phyloP scores from a whole-genome alignment of 2,329 filamentous ascomycete genomes.

The Hymenoscyphus infarciens region DNA sequence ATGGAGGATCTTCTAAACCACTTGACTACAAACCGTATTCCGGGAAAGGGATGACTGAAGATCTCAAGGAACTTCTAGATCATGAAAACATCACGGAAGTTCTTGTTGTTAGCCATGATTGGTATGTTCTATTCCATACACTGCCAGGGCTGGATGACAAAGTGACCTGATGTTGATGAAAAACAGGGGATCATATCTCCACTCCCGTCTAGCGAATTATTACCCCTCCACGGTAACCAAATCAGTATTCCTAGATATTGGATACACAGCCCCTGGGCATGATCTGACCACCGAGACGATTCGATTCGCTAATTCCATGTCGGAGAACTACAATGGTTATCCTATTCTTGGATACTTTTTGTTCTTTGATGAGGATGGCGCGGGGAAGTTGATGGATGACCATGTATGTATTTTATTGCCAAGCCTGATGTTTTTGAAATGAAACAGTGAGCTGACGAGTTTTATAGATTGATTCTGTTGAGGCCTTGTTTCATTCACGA shows the following conservation, averaged over 20 bases:
- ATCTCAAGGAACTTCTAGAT: conserved; percentile 37
- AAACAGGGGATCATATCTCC: conserved; percentile 22
- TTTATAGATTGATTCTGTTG: conserved; percentile 16
- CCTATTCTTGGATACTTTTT: conserved; percentile 24
- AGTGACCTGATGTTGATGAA: not conserved
- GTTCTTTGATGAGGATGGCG: conserved; percentile 25
- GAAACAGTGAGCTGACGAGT: not conserved
- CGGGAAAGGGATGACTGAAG: conserved; percentile 33
- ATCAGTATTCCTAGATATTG: conserved; percentile 21
- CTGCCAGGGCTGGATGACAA: not conserved
- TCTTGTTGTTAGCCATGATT: conserved; percentile 28
- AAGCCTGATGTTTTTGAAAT: not conserved
- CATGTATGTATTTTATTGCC: conserved; percentile 15
- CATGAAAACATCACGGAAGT: conserved; percentile 21
- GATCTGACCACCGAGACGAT: conserved; percentile 15
- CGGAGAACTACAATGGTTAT: conserved; percentile 18
- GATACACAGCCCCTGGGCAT: conserved; percentile 17
- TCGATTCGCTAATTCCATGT: conserved; percentile 15
- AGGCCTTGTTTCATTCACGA: conserved; percentile 18
- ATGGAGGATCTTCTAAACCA: conserved; percentile 37
- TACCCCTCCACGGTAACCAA: conserved; percentile 17
- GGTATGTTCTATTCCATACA: conserved; percentile 8
- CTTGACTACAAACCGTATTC: conserved; percentile 30
- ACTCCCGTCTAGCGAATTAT: conserved; percentile 22
- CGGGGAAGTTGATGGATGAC: conserved; percentile 19